Conservation (phyloP, 495 filamentous ascomycete genomes). For the Tirmania nivea region DNA sequence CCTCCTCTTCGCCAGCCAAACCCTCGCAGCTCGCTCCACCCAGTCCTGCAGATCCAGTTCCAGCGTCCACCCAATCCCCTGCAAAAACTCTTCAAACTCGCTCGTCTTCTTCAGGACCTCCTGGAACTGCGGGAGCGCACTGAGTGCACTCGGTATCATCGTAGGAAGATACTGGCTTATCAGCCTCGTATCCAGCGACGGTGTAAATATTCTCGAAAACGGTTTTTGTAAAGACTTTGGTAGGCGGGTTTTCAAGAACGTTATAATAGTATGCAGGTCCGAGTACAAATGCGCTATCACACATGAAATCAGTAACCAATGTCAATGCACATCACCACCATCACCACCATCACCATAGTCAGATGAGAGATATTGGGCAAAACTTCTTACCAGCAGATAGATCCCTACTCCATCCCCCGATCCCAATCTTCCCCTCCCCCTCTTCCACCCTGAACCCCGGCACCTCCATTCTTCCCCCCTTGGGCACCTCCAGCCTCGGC, state of each 20-base stretch:
- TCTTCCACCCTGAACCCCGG: conserved; percentile 20
- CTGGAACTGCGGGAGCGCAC: conserved; percentile 47
- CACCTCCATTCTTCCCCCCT: background rate
- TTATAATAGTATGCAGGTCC: conserved; percentile 39
- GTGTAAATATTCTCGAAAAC: conserved; percentile 45
- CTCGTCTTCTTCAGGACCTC: conserved; percentile 35
- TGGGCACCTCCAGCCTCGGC: conserved; percentile 24
- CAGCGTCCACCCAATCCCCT: conserved; percentile 42
- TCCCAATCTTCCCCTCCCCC: conserved; percentile 21
- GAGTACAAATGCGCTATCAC: conserved; percentile 24
- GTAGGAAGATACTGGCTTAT: conserved; percentile 53
- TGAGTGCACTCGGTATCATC: conserved; percentile 48
- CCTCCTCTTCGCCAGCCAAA: conserved; percentile 71
- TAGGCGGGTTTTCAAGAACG: conserved; percentile 41
- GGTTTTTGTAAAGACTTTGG: conserved; percentile 38
- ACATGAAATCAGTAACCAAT: background rate
- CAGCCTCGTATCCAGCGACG: conserved; percentile 39
- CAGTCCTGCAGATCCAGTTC: conserved; percentile 52
- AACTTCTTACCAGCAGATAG: conserved; percentile 3
- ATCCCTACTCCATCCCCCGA: conserved; percentile 23
- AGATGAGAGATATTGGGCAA: background rate
- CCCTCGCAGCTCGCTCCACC: conserved; percentile 51
- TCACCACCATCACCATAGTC: background rate
- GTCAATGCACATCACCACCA: background rate
- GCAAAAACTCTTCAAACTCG: conserved; percentile 40